Evolutionary conservation across 805 yeast genomes (phyloP), one percentile per base, ranked within the genome.

Genomic region (Starmerella geochares): DNA sequence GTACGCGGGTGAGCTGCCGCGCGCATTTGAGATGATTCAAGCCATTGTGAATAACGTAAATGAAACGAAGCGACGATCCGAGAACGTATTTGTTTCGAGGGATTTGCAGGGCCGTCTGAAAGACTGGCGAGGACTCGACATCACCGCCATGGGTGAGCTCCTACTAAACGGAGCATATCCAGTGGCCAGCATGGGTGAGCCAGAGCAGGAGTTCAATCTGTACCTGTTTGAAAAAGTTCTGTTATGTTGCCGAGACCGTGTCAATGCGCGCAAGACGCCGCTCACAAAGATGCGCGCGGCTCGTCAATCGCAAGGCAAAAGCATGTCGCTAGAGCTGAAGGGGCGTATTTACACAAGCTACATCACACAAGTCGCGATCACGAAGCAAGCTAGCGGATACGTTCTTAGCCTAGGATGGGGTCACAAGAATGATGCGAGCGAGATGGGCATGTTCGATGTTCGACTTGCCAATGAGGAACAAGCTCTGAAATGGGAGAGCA

Each of bases 51-150:
- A 78, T 57, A 80, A 78, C 57, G 90, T 92, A 31, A 92, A 92
- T 67, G 98, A 92, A 65, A 86, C 94, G 17, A 96, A 88, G 68
- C 76, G 99, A 66, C 74, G 84, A 56, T 81, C 92, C 1, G 98
- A 92, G 64, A 92, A 92, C 65, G 75, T 79, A 48, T 83, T 80
- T 51, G 75, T 78, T 32, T 72, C 84, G 37, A 78, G 76, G 57
- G 82, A 81, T 47, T 72, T 92, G 39, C 73, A 75, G 48, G 84
- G 79, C 19, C 76, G 88, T 51, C 94, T 90, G 10, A 71, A 74
- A 20, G 94, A 88, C 67, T 92, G 98, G 98, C 79, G 86, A 58
- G 96, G 96, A 20, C 86, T 86, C 63, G 79, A 80, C 52, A 70
- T 83, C 39, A 73, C 72, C 49, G 81, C 80, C 55, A 85, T 86